Evolutionary conservation across 345 rosid species (phyloP), one percentile per base, ranked within the genome.

Genomic region (Carallia pectinifolia): DNA sequence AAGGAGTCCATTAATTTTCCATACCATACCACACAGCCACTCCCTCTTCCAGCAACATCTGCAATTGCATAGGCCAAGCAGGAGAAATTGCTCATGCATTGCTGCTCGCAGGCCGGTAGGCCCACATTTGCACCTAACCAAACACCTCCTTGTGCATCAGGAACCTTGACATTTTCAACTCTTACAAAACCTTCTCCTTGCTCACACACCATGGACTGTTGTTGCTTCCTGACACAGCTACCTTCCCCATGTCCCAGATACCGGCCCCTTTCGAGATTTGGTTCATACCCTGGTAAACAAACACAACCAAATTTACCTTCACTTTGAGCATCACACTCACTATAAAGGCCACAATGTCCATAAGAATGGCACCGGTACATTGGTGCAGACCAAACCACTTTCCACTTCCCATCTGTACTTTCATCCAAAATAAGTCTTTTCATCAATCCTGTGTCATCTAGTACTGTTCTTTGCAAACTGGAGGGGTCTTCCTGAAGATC

Each of bases 241-340:
- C 63, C 82, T 0, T 83, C 66, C 6, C 76, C 81, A 17, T 87
- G 91, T 62, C 90, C 76, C 60, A 87, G 65, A 68, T 12, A 63
- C 98, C 95, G 86, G 48, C 72, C 85, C 4, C 31, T 31, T 0
- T 77, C 77, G 3, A 55, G 79, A 58, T 66, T 85, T 13, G 98
- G 98, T 63, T 83, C 83, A 56, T 80, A 89, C 4, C 96, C 97
- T 0, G 93, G 93, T 6, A 89, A 52, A 72, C 98, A 92, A 0
- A 44, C 48, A 66, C 97, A 89, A 58, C 69, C 85, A 3, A 71
- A 18, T 16, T 16, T 33, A 29, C 29, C 38, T 12, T 50, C 16
- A 12, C 38, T 40, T 30, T 16, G 23, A 53, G 61, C 2, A 6
- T 37, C 16, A 12, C 56, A 53, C 16, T n/a, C 27, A 8, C 74